Evolutionary conservation across 371 early-diverging fungal genomes (phyloP).

Genomic region (Actinomortierella ambigua): DNA sequence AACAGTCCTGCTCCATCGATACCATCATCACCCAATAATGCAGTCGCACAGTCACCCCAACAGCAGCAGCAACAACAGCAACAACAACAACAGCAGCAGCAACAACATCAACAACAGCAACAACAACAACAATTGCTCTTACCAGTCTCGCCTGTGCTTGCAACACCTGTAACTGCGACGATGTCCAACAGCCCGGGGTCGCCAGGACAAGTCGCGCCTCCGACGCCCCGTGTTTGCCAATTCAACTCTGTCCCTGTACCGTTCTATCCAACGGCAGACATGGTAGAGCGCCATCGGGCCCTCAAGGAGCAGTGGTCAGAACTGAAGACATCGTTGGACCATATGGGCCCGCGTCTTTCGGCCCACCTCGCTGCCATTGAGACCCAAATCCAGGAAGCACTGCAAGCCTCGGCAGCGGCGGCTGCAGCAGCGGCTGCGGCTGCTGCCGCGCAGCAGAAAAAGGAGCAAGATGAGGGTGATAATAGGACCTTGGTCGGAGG

Average conservation of each 20-base stretch:
- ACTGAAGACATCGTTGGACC: slow-evolving; percentile 36
- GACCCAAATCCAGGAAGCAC: slow-evolving; percentile 17
- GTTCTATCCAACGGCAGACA: slow-evolving; percentile 32
- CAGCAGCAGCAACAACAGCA: slow-evolving; percentile 13
- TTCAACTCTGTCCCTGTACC: slow-evolving; percentile 5
- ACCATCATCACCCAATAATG: no score
- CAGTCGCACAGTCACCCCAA: no score
- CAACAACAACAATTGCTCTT: slow-evolving; percentile 7
- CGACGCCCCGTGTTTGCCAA: no score
- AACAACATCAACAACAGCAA: slow-evolving; percentile 16
- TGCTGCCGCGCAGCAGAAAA: no score
- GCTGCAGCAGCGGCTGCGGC: no score
- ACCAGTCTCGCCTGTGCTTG: no score
- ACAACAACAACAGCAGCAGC: slow-evolving; percentile 17
- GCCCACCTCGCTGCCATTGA: slow-evolving; percentile 20
- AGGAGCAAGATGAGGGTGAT: slow-evolving; percentile 12
- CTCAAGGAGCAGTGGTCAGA: slow-evolving; percentile 34
- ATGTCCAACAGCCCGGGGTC: no score
- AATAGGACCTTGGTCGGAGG: slow-evolving; percentile 23
- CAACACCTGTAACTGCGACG: no score
- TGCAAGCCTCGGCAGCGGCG: not conserved
- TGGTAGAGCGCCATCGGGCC: slow-evolving; percentile 35
- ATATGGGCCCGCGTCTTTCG: slow-evolving; percentile 23
- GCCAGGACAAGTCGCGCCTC: no score
- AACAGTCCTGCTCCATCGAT: no score